Base-by-base conservation (phyloP, 1,139 yeast genomes). In the Meyerozyma carpophila region DNA sequence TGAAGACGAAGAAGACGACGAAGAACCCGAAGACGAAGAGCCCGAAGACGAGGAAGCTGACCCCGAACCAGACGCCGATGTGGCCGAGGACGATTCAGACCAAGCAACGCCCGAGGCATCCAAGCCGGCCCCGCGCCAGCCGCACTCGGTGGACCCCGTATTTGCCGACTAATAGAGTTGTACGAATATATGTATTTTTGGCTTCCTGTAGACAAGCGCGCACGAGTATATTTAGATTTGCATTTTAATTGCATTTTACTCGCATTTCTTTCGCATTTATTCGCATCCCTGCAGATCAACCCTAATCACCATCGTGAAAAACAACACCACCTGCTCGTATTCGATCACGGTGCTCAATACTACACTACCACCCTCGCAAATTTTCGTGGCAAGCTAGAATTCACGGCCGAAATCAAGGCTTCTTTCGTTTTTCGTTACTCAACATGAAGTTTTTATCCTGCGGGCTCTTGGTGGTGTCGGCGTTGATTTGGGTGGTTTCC, bases 71-170 rank as follows among this genome's bases (percentile, higher is more conserved):
- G 13, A 39, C 3, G 25, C 44, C 8, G 42, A 44, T 11, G 50
- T 43, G 36, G 43, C 46, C 28, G 54, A 52, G 10, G 51, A 47
- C 37, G 56, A 50, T 24, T 53, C 48, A 4, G 36, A 36, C 36
- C 16, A 27, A n/a, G 29, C 34, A 7, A 31, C 20, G 10, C 34
- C 34, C 26, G 16, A 21, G 8, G 37, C 21, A 8, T 1, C 26
- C 18, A 37, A 26, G n/a, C 24, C 11, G 9, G 28, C 21, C 20
- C 11, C 18, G 8, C 29, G 39, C 29, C 29, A 11, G 18, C 29
- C 32, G 13, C 32, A 24, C 32, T 24, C 32, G 13, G 40, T 37
- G 24, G 40, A 37, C 34, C 40, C 40, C 6, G 40, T 37, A 14
- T 37, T 37, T 37, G 40, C 40, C n/a, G 37, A 34, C 26, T 34